Evolutionary conservation across 2,329 filamentous ascomycete genomes (phyloP).

Genomic region (Stagonosporopsis cucurbitacearum): DNA sequence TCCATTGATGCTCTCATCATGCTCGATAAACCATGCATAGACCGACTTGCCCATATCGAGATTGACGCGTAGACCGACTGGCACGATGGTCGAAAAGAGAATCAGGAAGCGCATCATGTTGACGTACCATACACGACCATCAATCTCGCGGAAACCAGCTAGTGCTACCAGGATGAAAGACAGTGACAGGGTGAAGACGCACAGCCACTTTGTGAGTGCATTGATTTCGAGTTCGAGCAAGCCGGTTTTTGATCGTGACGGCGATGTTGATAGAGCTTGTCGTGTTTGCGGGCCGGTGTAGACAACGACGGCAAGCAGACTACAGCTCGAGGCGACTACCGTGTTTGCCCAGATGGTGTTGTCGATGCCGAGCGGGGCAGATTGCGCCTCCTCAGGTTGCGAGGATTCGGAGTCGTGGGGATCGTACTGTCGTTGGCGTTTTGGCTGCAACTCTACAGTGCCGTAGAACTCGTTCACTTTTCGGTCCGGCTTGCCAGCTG

Average conservation of each 20-base stretch:
- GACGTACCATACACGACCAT: slow-evolving; percentile 83
- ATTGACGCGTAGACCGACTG: slow-evolving; percentile 94
- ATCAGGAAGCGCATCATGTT: slow-evolving; percentile 98
- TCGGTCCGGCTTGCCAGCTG: slow-evolving; percentile 87
- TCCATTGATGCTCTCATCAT: slow-evolving; percentile 85
- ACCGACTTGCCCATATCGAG: slow-evolving; percentile 96
- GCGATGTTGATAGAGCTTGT: slow-evolving; percentile 89
- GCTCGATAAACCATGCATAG: slow-evolving; percentile 94
- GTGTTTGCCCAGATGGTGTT: slow-evolving; percentile 99
- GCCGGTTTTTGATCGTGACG: slow-evolving; percentile 91
- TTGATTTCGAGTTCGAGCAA: slow-evolving; percentile 97
- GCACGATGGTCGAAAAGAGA: slow-evolving; percentile 98
- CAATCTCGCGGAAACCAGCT: slow-evolving; percentile 74
- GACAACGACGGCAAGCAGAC: slow-evolving; percentile 85
- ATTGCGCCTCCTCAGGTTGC: slow-evolving; percentile 51
- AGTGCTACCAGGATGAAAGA: slow-evolving; percentile 89
- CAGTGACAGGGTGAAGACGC: slow-evolving; percentile 81
- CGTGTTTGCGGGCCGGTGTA: slow-evolving; percentile 96
- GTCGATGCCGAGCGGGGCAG: slow-evolving; percentile 84
- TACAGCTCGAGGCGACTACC: slow-evolving; percentile 90
- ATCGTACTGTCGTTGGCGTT: slow-evolving; percentile 57
- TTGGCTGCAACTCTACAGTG: slow-evolving; percentile 77
- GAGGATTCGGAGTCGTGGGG: slow-evolving; percentile 42
- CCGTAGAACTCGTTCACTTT: slow-evolving; percentile 95
- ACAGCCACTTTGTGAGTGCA: slow-evolving; percentile 93